Conservation (phyloP, 1,284 basidiomycete species). For the Bondarzewia mesenterica region DNA sequence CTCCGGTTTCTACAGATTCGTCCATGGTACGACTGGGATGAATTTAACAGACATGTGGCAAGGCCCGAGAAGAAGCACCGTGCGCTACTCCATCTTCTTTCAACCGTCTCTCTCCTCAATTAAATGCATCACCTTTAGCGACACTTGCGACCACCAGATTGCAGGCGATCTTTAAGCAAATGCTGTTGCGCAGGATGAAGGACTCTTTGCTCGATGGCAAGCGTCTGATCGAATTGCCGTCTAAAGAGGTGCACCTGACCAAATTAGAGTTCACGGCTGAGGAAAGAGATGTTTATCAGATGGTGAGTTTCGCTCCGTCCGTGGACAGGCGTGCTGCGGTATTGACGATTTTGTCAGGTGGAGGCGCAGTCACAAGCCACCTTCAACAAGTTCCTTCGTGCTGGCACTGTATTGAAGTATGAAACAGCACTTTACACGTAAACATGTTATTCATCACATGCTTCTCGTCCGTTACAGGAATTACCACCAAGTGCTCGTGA, state of each 20-base stretch:
- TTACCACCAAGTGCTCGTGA: conserved; percentile 45
- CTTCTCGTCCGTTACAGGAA: too few relatives aligned
- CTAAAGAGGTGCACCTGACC: conserved; percentile 40
- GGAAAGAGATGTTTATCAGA: conserved; percentile 48
- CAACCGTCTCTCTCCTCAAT: neutral
- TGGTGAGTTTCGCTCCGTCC: too few relatives aligned
- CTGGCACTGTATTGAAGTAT: conserved; percentile 50
- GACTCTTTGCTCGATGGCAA: conserved; percentile 49
- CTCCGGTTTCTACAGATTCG: conserved; percentile 43
- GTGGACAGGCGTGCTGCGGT: neutral
- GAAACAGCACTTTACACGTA: too few relatives aligned
- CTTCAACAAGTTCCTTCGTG: conserved; percentile 50
- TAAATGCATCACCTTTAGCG: conserved; percentile 24
- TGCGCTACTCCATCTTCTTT: conserved; percentile 7
- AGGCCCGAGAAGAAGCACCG: conserved; percentile 32
- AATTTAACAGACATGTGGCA: conserved; percentile 38
- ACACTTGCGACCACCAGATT: conserved; percentile 37
- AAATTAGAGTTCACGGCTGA: conserved; percentile 43
- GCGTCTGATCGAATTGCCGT: conserved; percentile 48
- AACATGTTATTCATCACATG: too few relatives aligned
- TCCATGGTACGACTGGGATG: conserved; percentile 43
- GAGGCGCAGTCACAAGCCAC: conserved; percentile 45
- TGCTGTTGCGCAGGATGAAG: conserved; percentile 50
- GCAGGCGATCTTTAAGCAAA: conserved; percentile 41
- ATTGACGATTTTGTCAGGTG: conserved; percentile 26